Base-by-base conservation (phyloP, 2,329 filamentous ascomycete species). In the Paramyrothecium sp. region DNA sequence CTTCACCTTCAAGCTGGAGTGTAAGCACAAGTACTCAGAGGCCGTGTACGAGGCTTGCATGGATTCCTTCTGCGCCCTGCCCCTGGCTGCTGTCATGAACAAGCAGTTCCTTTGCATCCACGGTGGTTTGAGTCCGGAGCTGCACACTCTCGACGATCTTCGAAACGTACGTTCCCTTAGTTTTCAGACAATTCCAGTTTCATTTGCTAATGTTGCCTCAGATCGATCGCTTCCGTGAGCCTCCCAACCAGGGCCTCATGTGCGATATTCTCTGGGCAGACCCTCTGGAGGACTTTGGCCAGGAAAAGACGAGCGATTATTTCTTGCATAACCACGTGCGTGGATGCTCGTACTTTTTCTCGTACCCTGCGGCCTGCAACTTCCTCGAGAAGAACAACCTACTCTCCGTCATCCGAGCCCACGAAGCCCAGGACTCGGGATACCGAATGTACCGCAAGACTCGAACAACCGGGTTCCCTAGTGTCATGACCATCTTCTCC, bases 371-470 rank as follows among this genome's bases (percentile, higher is more conserved):
- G 7, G 95, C 95, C 26, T 99, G 95, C 77, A 91, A 92, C 16
- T 99, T 99, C 79, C 82, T 99, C 60, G 95, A 99, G 77, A 98
- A 98, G 84, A 99, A 99, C 79, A 99, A 98, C 71, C 81, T 99
- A 12, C 85, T 99, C 47, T 99, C 95, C 21, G 88, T 99, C 69
- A 99, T 99, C 71, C 90, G 95, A 68, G 95, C 95, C 20, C 95
- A 99, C 80, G 95, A 99, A 76, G 95, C 95, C 44, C 95, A 99
- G 80, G 95, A 99, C 78, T 95, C 95, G 41, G 95, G 95, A 20
- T 99, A 99, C 76, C 87, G 95, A 73, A 99, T 99, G 95, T 99
- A 99, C 76, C 87, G 95, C 65, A 99, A 99, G 84, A 99, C 95
- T 23, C 87, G 94, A 62, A 98, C 95, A 1, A 99, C 95, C 20